Conservation (phyloP, 371 early-diverging fungal genomes). For the Syncephalastrum sp. region DNA sequence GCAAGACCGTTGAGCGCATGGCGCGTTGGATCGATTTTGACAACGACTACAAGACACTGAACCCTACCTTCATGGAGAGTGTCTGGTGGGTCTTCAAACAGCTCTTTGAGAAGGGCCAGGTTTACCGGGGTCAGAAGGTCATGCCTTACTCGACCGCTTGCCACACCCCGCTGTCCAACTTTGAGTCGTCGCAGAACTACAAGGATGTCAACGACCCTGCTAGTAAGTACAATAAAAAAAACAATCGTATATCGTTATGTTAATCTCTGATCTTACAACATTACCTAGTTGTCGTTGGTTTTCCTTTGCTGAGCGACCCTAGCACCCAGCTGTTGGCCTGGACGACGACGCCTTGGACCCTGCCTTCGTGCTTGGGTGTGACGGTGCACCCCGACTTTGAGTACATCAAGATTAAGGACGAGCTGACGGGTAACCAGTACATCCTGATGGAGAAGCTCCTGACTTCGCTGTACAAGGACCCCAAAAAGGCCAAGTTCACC, state of each 20-base stretch:
- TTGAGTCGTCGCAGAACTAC: slow-evolving; percentile 99
- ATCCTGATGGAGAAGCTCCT: slow-evolving; percentile 88
- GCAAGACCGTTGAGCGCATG: slow-evolving; percentile 94
- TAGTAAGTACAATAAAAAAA: slow-evolving; percentile 34
- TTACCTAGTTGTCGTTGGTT: slow-evolving; percentile 82
- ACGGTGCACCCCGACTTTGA: slow-evolving; percentile 94
- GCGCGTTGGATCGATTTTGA: slow-evolving; percentile 99
- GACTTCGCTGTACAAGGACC: slow-evolving; percentile 89
- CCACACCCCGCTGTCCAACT: slow-evolving; percentile 98
- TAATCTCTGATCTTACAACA: not conserved
- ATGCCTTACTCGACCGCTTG: slow-evolving; percentile 99
- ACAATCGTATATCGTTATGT: not conserved
- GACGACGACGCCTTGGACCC: slow-evolving; percentile 99
- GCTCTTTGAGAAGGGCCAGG: slow-evolving; percentile 94
- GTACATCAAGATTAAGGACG: slow-evolving; percentile 93
- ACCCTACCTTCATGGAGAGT: slow-evolving; percentile 96
- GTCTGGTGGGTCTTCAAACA: slow-evolving; percentile 99
- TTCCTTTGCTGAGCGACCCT: slow-evolving; percentile 89
- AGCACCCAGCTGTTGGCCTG: slow-evolving; percentile 89
- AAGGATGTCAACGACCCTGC: slow-evolving; percentile 99
- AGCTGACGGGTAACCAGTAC: slow-evolving; percentile 75
- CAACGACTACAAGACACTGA: slow-evolving; percentile 99
- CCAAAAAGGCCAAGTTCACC: slow-evolving; percentile 92
- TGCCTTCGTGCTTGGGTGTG: slow-evolving; percentile 97
- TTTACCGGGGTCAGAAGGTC: slow-evolving; percentile 97